phyloP scores from a whole-genome alignment of 2,329 filamentous ascomycete genomes.

The Zelopaecilomyces penicillatus region DNA sequence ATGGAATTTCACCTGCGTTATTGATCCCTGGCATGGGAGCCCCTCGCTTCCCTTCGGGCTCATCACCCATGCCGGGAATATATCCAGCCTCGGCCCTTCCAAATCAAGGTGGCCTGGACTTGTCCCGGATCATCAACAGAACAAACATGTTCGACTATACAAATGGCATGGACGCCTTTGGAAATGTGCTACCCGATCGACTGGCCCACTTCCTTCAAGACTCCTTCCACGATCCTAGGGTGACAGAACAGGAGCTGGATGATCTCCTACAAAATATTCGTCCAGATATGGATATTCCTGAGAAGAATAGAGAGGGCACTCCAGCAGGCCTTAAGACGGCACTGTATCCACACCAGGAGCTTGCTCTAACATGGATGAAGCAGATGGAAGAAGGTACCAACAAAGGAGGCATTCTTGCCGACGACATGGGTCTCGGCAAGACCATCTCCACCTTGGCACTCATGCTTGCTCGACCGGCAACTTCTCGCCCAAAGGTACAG shows the following conservation, averaged over 20 bases:
- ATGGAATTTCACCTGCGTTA: no score
- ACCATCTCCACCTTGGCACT: slow-evolving; percentile 78
- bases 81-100: slow-evolving; percentile 2
- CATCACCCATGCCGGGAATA: slow-evolving; percentile 3
- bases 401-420: slow-evolving; percentile 82
- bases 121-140: slow-evolving; percentile 29
- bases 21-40: no score
- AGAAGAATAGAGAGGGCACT: slow-evolving; percentile 56
- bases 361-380: slow-evolving; percentile 77
- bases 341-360: slow-evolving; percentile 74
- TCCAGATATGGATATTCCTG: slow-evolving; percentile 57
- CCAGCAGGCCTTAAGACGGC: slow-evolving; percentile 59
- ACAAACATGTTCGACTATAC: slow-evolving; percentile 29
- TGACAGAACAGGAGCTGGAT: slow-evolving; percentile 56
- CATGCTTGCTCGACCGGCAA: slow-evolving; percentile 59
- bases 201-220: slow-evolving; percentile 27
- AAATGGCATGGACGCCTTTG: slow-evolving; percentile 25
- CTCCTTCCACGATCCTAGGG: slow-evolving; percentile 28
- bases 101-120: slow-evolving; percentile 6
- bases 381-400: slow-evolving; percentile 69
- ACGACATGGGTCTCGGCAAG: slow-evolving; percentile 91
- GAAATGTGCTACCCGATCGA: slow-evolving; percentile 26
- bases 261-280: slow-evolving; percentile 64
- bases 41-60: no score
- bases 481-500: slow-evolving; percentile 28